Percentiles rank a stretch among this genome's conserved stretches.
phyloP scores from a whole-genome alignment of 2,329 filamentous ascomycete species.

The Lachnellula hyalina region DNA sequence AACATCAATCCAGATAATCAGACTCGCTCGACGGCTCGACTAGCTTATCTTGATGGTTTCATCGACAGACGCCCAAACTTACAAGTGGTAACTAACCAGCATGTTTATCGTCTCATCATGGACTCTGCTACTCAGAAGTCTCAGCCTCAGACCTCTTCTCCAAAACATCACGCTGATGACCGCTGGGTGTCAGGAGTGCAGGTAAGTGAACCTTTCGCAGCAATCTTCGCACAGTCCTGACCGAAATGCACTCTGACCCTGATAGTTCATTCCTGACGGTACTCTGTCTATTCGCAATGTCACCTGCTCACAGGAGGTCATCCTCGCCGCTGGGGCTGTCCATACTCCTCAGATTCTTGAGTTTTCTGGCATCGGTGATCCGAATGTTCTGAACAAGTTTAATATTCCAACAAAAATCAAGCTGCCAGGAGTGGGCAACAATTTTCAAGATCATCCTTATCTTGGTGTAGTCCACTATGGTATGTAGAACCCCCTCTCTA shows the following conservation, averaged over 20 bases:
- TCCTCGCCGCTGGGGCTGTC: constrained; percentile 42
- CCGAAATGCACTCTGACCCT: neutral
- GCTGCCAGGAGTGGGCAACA: constrained; percentile 57
- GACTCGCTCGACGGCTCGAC: constrained; percentile 37
- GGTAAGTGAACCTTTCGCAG: constrained; percentile 24
- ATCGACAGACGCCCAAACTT: constrained; percentile 34
- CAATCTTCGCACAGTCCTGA: too few species aligned
- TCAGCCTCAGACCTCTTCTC: constrained; percentile 16
- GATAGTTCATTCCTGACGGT: constrained; percentile 19
- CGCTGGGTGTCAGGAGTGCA: constrained; percentile 34
- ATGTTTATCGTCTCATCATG: constrained; percentile 35
- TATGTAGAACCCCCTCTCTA: neutral
- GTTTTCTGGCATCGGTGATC: constrained; percentile 40
- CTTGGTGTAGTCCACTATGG: constrained; percentile 24
- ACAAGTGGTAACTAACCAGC: constrained; percentile 36
- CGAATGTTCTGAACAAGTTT: constrained; percentile 34
- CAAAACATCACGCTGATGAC: constrained; percentile 9
- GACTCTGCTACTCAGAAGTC: constrained; percentile 18
- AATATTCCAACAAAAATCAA: constrained; percentile 48
- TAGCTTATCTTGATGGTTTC: constrained; percentile 37
- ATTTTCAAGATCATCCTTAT: constrained; percentile 49
- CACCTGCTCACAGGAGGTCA: constrained; percentile 46
- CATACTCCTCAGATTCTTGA: constrained; percentile 44
- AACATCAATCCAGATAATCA: constrained; percentile 36
- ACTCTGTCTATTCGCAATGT: constrained; percentile 16